Conservation (phyloP, 192 early-diverging fungal genomes). For the Coemansia sp. region DNA sequence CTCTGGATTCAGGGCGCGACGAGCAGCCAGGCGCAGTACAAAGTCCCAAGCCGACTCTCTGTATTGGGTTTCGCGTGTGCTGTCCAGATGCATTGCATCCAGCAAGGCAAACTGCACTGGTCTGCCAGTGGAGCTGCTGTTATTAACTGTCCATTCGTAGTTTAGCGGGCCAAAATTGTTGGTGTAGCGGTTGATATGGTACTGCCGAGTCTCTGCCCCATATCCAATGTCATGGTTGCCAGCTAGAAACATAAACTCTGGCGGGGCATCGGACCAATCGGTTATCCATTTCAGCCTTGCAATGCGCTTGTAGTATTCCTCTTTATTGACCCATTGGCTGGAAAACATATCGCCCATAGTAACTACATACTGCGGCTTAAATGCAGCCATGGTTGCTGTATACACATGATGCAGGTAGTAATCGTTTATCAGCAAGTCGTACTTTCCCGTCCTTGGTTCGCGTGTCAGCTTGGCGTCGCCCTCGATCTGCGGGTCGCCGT, state of each 20-base stretch:
- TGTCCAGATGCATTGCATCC: slow-evolving; percentile 51
- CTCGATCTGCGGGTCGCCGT: slow-evolving; percentile 69
- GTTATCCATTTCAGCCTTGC: slow-evolving; percentile 60
- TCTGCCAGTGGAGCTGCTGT: neutral
- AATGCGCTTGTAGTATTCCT: slow-evolving; percentile 57
- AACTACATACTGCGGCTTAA: slow-evolving; percentile 55
- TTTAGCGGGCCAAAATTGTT: slow-evolving; percentile 59
- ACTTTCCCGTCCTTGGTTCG: slow-evolving; percentile 54
- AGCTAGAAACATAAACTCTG: slow-evolving; percentile 52
- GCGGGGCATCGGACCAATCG: slow-evolving; percentile 19
- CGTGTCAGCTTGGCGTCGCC: slow-evolving; percentile 61
- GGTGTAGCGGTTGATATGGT: slow-evolving; percentile 55
- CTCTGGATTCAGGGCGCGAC: slow-evolving; percentile 26
- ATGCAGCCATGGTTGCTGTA: slow-evolving; percentile 50
- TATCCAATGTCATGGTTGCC: slow-evolving; percentile 73
- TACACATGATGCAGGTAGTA: slow-evolving; percentile 60
- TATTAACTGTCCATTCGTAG: slow-evolving; percentile 23
- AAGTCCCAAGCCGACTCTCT: slow-evolving; percentile 59
- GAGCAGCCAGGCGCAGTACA: slow-evolving; percentile 34
- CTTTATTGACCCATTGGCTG: slow-evolving; percentile 59
- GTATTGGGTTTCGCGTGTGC: slow-evolving; percentile 40
- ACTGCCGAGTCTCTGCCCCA: slow-evolving; percentile 55
- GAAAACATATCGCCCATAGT: slow-evolving; percentile 68
- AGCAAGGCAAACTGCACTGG: slow-evolving; percentile 39
- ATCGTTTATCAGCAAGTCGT: slow-evolving; percentile 60